Evolutionary conservation across 179 eudicot genomes (phyloP).

Genomic region (Silene noctiflora): DNA sequence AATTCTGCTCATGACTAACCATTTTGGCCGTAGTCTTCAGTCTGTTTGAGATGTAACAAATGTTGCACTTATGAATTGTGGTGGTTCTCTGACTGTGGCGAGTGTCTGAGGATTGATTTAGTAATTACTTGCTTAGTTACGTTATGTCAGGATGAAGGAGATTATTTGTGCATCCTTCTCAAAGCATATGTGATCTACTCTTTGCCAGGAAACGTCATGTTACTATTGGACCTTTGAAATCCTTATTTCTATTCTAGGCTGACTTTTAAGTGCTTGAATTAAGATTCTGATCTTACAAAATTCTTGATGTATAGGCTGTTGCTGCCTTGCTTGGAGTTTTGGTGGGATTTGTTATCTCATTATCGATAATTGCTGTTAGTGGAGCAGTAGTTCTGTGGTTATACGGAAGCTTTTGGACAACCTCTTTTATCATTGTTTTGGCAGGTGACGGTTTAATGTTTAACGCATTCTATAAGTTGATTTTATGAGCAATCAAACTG

Average conservation of each 20-base stretch:
- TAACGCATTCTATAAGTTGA: background rate
- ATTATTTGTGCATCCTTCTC: background rate
- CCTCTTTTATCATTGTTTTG: conserved; percentile 43
- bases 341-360: conserved; percentile 55
- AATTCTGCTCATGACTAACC: background rate
- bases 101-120: no score
- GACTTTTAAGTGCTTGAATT: background rate
- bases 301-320: conserved; percentile 43
- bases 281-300: conserved; percentile 10
- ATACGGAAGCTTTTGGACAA: conserved; percentile 95
- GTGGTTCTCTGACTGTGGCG: no score
- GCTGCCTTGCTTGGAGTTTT: conserved; percentile 58
- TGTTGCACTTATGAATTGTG: no score
- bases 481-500: conserved; percentile 4
- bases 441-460: conserved; percentile 54
- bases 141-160: background rate
- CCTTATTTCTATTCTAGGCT: background rate
- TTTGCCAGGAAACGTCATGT: background rate
- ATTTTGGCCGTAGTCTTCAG: background rate
- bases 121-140: no score
- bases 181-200: background rate
- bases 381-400: conserved; percentile 71
- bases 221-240: background rate
- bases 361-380: conserved; percentile 38
- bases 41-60: no score